These are phyloP conservation scores for Aspergillus nidulans DNA, from an alignment of 495 filamentous ascomycete genomes.

Conservation along the genomic window DNA sequence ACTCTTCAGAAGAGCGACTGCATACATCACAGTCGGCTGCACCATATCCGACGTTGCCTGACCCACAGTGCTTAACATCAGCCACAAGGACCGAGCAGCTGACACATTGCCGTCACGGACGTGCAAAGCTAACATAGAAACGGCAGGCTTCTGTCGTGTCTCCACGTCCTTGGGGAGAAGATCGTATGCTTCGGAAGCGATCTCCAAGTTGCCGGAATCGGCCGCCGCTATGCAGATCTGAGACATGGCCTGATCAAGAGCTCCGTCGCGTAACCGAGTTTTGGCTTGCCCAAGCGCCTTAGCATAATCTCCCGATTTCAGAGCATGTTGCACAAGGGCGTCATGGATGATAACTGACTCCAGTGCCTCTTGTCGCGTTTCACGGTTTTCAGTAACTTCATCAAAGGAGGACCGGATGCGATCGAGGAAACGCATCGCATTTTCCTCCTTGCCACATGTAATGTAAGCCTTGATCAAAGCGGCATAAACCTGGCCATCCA, in stretches of 20 bases:
- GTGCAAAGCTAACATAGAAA: constrained; percentile 80
- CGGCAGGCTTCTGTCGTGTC: constrained; percentile 59
- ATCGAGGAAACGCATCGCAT: constrained; percentile 75
- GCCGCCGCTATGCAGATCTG: constrained; percentile 66
- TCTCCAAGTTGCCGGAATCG: constrained; percentile 67
- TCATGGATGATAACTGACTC: constrained; percentile 64
- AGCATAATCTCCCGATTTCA: constrained; percentile 57
- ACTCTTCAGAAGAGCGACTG: constrained; percentile 73
- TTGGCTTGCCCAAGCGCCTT: constrained; percentile 65
- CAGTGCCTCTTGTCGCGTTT: constrained; percentile 50
- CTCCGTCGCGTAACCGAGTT: constrained; percentile 42
- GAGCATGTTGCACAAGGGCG: constrained; percentile 69
- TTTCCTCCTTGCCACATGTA: constrained; percentile 68
- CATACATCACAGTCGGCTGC: constrained; percentile 82
- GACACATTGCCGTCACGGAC: constrained; percentile 74
- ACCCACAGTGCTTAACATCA: constrained; percentile 58
- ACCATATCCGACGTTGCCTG: constrained; percentile 63
- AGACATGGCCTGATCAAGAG: constrained; percentile 51
- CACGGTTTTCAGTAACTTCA: constrained; percentile 50
- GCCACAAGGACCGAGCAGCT: constrained; percentile 72
- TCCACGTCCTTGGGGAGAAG: constrained; percentile 44
- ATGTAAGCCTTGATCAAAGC: constrained; percentile 83
- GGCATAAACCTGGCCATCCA: constrained; percentile 82
- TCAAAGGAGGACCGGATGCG: constrained; percentile 62
- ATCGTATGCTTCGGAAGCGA: constrained; percentile 65